These are phyloP conservation scores for Delonix regia DNA, from an alignment of 306 rosid genomes.

Conservation along the genomic window DNA sequence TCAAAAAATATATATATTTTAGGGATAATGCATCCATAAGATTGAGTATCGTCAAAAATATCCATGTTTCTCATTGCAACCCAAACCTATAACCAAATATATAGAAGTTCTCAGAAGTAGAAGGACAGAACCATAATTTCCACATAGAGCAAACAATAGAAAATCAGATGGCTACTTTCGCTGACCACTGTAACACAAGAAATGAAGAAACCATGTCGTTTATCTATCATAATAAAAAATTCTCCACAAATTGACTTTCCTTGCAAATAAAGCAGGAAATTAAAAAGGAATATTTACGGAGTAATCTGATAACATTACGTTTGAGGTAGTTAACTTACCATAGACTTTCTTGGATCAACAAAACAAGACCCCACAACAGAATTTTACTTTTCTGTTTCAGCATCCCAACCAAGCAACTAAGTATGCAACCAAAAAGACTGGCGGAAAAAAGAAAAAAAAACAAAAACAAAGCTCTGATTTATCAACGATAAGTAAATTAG, in stretches of 20 bases:
- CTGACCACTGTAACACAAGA: neutral
- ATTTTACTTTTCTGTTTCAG: conserved; percentile 9
- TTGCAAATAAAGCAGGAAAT: neutral
- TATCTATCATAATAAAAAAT: neutral
- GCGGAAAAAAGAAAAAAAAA: neutral
- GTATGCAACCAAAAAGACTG: too few species aligned
- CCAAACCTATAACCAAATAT: conserved; percentile 9
- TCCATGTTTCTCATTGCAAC: neutral
- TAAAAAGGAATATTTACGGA: neutral
- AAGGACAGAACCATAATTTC: conserved; percentile 15
- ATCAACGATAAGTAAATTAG: neutral
- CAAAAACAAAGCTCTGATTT: neutral
- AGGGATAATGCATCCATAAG: neutral
- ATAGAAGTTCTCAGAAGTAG: neutral
- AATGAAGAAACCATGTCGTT: neutral
- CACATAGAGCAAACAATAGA: neutral
- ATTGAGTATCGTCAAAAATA: conserved; percentile 1
- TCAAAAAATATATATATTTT: conserved; percentile 9
- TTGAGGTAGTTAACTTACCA: neutral
- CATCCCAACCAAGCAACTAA: neutral
- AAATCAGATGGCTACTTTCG: neutral
- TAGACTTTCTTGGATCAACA: conserved; percentile 5
- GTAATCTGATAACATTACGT: conserved; percentile 2
- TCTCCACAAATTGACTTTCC: conserved; percentile 10
- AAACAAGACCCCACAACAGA: conserved; percentile 23